Evolutionary conservation across 768 basidiomycete species (phyloP).

Genomic region (Leccinum pellstonianum): DNA sequence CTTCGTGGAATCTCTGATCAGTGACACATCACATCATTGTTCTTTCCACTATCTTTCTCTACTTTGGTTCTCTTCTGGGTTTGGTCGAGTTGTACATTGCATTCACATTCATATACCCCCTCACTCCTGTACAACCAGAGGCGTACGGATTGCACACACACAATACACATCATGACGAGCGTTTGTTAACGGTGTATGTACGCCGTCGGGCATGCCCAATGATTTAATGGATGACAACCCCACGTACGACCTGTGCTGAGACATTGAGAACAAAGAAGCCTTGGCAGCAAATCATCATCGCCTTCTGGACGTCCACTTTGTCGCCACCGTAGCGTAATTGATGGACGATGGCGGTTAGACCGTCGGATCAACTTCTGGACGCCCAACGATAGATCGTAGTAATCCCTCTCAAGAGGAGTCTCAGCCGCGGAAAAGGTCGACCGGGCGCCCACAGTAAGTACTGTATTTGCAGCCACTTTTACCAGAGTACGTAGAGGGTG

Average conservation of each 20-base stretch:
- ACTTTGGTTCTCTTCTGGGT: background rate
- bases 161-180: background rate
- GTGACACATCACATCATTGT: background rate
- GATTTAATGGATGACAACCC: background rate
- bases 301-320: background rate
- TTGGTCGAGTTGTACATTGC: background rate
- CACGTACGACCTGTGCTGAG: background rate
- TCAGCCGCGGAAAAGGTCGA: too few species aligned
- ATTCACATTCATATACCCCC: background rate
- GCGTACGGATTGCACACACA: background rate
- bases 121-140: background rate
- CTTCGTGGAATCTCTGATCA: conserved; percentile 26
- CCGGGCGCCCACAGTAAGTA: too few species aligned
- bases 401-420: background rate
- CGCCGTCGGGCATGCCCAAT: background rate
- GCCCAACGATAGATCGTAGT: background rate
- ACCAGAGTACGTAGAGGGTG: too few species aligned
- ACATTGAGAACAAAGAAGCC: background rate
- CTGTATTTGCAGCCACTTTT: too few species aligned
- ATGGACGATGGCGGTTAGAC: background rate
- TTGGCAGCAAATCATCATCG: background rate
- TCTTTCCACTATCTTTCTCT: background rate
- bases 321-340: background rate
- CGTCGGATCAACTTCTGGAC: background rate
- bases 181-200: background rate